Evolutionary conservation across 2,329 filamentous ascomycete species (phyloP), one percentile per base, ranked within the genome.

Genomic region (Atkinsonella texensis): DNA sequence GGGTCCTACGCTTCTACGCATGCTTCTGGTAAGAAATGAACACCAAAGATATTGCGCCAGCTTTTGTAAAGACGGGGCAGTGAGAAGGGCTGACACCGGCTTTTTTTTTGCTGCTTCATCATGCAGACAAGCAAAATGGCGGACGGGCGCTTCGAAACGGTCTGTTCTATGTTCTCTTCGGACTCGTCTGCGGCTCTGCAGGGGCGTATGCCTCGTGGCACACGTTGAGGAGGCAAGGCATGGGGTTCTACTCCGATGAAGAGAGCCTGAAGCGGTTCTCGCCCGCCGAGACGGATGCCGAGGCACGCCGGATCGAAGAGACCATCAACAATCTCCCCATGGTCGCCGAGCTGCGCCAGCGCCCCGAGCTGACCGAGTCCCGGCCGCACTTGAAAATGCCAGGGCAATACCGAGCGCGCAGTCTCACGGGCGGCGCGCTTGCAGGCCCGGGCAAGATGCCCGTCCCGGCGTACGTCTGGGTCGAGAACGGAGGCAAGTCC

Each of bases 351-450:
- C 73, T 97, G 48, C 84, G 90, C 46, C 68, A 69, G 17, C 76
- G 86, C 59, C 73, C 81, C 1, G 77, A 79, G 28, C 85, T 84
- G 66, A 77, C 73, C 35, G 89, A 95, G 66, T 84, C 85, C 35
- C 80, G 93, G 41, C 91, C 91, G 11, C 89, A 95, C 64, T 73
- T 96, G 64, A 93, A 90, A 68, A 85, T 96, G 62, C 89, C 91
- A 0, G 72, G 75, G 28, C 68, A 75, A 2, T 76, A 89, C 66
- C 81, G 86, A 40, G 68, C 70, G 2, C 83, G 88, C 64, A 95
- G 84, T 67, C 75, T 98, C 49, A 97, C 90, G 0, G 88, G 79
- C 33, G 88, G 88, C 5, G 86, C 86, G 12, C 74, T 98, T 12
- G 65, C 85, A 17, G 90, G 89, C 0, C 77, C 84, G 0, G 81